Evolutionary conservation across 176 grass and related monocot genomes (phyloP).

Genomic region (Tuctoria greenei): DNA sequence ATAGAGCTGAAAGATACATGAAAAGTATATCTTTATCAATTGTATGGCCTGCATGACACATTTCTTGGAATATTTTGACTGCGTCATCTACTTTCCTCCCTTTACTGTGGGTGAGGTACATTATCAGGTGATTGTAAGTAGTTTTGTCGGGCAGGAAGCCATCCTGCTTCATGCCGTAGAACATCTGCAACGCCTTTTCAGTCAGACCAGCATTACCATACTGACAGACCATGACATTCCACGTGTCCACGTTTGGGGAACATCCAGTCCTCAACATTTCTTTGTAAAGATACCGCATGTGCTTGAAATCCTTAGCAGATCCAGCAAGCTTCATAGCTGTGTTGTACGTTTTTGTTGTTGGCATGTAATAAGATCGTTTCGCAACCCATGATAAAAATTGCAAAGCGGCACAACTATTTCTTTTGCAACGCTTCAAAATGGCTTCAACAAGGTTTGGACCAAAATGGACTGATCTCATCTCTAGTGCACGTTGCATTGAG

Average conservation of each 20-base stretch:
- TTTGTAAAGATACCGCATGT: slow-evolving; percentile 77
- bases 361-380: slow-evolving; percentile 48
- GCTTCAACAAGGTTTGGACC: slow-evolving; percentile 63
- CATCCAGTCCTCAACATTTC: slow-evolving; percentile 68
- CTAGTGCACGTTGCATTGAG: slow-evolving; percentile 47
- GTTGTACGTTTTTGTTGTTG: slow-evolving; percentile 64
- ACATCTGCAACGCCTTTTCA: slow-evolving; percentile 58
- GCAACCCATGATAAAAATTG: slow-evolving; percentile 77
- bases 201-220: slow-evolving; percentile 84
- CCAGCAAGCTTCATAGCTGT: slow-evolving; percentile 85
- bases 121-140: slow-evolving; percentile 70
- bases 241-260: slow-evolving; percentile 59
- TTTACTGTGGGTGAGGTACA: slow-evolving; percentile 71
- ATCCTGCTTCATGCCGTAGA: slow-evolving; percentile 62
- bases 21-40: slow-evolving; percentile 51
- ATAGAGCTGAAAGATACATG: slow-evolving; percentile 69
- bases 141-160: slow-evolving; percentile 52
- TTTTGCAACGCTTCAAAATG: slow-evolving; percentile 57
- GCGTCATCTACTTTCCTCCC: slow-evolving; percentile 67
- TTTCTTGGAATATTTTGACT: slow-evolving; percentile 75
- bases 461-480: slow-evolving; percentile 56
- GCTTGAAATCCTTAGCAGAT: slow-evolving; percentile 78
- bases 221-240: slow-evolving; percentile 83
- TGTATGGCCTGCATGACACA: slow-evolving; percentile 52
- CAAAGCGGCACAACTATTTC: slow-evolving; percentile 57